These are phyloP conservation scores for Groenewaldozyma salmanticensis DNA, from an alignment of 805 yeast genomes.

Conservation along the genomic window DNA sequence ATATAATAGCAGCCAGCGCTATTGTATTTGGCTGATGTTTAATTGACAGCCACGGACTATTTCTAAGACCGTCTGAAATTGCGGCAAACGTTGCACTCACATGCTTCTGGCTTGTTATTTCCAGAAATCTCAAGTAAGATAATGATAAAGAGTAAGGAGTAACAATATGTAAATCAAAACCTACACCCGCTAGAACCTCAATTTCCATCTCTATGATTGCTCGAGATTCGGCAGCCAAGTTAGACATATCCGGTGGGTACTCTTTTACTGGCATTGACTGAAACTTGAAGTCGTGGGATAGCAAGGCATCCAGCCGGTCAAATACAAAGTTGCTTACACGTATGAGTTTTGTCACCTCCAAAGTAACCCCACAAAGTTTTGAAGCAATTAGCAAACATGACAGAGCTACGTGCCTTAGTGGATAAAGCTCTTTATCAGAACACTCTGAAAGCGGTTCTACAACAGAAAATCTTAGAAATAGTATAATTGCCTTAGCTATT, in stretches of 20 bases:
- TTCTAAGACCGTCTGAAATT: constrained; percentile 11
- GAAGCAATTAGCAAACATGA: neutral
- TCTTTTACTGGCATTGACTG: neutral
- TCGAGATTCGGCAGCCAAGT: neutral
- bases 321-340: neutral
- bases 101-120: constrained; percentile 4
- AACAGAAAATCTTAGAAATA: constrained; percentile 7
- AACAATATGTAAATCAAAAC: constrained; percentile 9
- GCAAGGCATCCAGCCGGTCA: neutral
- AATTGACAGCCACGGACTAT: constrained; percentile 7
- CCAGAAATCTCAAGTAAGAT: constrained; percentile 12
- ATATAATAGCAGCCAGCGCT: constrained; percentile 13
- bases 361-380: neutral
- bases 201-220: constrained; percentile 2
- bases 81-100: constrained; percentile 7
- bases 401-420: neutral
- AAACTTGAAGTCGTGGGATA: neutral
- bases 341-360: neutral
- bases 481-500: constrained; percentile 9
- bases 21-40: constrained; percentile 12
- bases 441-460: neutral
- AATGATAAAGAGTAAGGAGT: constrained; percentile 11
- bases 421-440: neutral
- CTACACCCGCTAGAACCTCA: constrained; percentile 9
- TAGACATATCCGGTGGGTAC: neutral